Conservation (phyloP, 345 rosid species). For the Anastatica hierochuntica region DNA sequence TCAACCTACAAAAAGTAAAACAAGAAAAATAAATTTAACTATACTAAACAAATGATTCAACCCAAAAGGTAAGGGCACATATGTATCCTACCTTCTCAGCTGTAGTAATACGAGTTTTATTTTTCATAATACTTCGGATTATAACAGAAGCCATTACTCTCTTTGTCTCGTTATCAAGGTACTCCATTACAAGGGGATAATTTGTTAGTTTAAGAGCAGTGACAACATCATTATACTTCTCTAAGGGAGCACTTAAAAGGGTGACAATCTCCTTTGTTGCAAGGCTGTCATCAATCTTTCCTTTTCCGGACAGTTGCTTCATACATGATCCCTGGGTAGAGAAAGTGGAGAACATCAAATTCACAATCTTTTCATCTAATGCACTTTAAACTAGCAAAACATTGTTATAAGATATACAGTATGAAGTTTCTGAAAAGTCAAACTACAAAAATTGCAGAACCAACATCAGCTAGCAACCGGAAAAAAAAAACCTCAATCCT, state of each 20-base stretch:
- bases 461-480: neutral
- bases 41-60: constrained; percentile 6
- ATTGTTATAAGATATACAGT: neutral
- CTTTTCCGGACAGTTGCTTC: constrained; percentile 61
- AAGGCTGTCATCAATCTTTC: constrained; percentile 72
- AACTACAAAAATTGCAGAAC: neutral
- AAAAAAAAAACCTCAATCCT: neutral
- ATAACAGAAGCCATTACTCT: constrained; percentile 91
- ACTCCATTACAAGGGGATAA: constrained; percentile 78
- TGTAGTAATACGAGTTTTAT: constrained; percentile 63
- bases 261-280: constrained; percentile 92
- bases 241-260: constrained; percentile 92
- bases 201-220: constrained; percentile 82
- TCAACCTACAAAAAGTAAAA: constrained; percentile 52
- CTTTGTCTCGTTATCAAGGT: constrained; percentile 80
- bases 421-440: neutral
- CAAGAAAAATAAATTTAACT: constrained; percentile 11
- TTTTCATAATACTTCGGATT: constrained; percentile 93
- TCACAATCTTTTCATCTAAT: constrained; percentile 6
- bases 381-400: constrained; percentile 3
- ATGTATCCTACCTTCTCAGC: constrained; percentile 54
- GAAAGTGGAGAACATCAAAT: constrained; percentile 15
- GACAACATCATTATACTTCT: constrained; percentile 90
- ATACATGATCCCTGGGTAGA: constrained; percentile 83
- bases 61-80: constrained; percentile 2